Evolutionary conservation across 441 rosid genomes (phyloP).

Genomic region (Raphanus hybrid): DNA sequence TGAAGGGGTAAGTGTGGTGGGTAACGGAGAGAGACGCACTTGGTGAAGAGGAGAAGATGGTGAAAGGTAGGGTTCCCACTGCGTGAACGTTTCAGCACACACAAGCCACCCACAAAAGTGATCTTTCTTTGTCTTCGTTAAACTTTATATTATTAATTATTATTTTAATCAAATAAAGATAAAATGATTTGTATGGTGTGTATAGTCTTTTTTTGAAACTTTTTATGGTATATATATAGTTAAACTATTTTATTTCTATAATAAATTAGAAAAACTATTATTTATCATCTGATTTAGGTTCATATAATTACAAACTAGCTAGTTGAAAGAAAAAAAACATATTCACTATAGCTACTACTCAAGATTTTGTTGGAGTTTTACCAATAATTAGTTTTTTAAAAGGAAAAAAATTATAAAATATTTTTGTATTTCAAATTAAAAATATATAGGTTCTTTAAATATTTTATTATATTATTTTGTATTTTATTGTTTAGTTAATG

Average conservation of each 20-base stretch:
- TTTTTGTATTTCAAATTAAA: too few relatives aligned
- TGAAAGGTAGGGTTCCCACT: constrained; percentile 25
- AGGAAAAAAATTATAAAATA: too few relatives aligned
- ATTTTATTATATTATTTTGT: too few relatives aligned
- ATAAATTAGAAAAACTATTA: not conserved
- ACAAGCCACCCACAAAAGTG: constrained; percentile 7
- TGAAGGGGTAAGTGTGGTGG: constrained; percentile 29
- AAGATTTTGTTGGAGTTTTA: not conserved
- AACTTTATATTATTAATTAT: not conserved
- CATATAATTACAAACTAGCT: not conserved
- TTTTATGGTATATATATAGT: too few relatives aligned
- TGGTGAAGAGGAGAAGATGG: constrained; percentile 5
- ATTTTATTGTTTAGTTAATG: too few relatives aligned
- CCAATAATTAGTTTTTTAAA: not conserved
- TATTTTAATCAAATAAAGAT: too few relatives aligned
- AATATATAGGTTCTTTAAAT: too few relatives aligned
- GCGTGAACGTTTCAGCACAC: constrained; percentile 33
- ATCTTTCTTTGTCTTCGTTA: not conserved
- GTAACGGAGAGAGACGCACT: constrained; percentile 13
- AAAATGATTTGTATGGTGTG: too few relatives aligned
- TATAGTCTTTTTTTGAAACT: too few relatives aligned
- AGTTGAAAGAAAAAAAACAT: too few relatives aligned
- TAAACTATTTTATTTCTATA: not conserved
- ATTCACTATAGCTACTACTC: not conserved
- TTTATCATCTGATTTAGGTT: too few relatives aligned